These are phyloP conservation scores for Calocera cornea DNA, from an alignment of 768 basidiomycete species.

Conservation along the genomic window DNA sequence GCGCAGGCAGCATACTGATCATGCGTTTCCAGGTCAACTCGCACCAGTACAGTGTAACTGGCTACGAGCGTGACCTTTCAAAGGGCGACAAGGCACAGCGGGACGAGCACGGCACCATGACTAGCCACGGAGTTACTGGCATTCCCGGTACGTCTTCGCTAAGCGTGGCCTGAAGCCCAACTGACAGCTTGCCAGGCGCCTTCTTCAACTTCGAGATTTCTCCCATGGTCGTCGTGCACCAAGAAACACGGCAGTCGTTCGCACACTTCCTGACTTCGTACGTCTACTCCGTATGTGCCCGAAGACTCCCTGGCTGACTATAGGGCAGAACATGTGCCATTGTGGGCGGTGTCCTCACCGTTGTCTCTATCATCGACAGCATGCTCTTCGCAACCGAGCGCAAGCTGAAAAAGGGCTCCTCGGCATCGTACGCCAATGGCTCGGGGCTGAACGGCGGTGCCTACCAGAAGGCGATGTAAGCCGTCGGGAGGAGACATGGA, in stretches of 20 bases:
- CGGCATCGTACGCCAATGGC: not conserved
- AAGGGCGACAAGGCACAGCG: conserved; percentile 33
- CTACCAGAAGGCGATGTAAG: conserved; percentile 8
- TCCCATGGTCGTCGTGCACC: conserved; percentile 85
- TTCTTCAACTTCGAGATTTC: conserved; percentile 96
- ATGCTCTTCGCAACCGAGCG: conserved; percentile 71
- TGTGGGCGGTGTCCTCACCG: conserved; percentile 90
- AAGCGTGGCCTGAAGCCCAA: not conserved
- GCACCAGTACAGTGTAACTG: conserved; percentile 91
- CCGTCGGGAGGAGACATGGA: not conserved
- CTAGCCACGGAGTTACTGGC: conserved; percentile 61
- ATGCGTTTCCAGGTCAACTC: conserved; percentile 48
- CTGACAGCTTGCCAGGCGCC: conserved; percentile 35
- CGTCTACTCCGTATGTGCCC: conserved; percentile 12
- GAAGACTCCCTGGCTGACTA: not conserved
- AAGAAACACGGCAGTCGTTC: conserved; percentile 83
- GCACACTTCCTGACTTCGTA: conserved; percentile 97
- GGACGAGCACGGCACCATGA: conserved; percentile 27
- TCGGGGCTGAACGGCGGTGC: not conserved
- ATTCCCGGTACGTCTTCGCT: conserved; percentile 40
- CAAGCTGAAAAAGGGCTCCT: conserved; percentile 48
- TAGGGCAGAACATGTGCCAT: conserved; percentile 81
- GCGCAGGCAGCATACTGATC: not conserved
- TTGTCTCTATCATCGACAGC: conserved; percentile 79
- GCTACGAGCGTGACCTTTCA: conserved; percentile 83